Evolutionary conservation across 192 early-diverging fungal genomes (phyloP), one percentile per base, ranked within the genome.

Genomic region (Spizellomyces punctatus): DNA sequence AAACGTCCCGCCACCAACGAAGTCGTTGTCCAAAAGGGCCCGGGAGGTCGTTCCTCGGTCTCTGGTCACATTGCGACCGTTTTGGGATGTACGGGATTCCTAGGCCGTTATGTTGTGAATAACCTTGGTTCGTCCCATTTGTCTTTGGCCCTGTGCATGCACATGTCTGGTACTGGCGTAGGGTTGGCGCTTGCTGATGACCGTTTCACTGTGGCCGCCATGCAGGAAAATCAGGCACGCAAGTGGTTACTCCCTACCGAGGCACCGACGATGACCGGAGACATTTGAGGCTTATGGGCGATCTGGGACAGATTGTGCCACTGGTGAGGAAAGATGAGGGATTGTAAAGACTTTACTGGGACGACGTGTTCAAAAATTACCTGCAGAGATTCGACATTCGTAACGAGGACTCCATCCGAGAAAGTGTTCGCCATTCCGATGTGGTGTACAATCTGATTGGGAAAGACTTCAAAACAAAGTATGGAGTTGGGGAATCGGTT

Each of bases 371-470:
- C 1, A 36, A 36, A 3, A 36, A 36, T 36, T 36, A 2, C 14
- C 0, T 5, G 4, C 66, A 91, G 89, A 89, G 96, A 73, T 96
- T 95, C 78, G 92, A 96, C 75, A 74, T 96, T 48, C 89, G 91
- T 65, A 93, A 99, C 81, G 90, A 92, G 60, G 86, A 91, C 50
- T 85, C 88, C 71, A 88, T 99, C 66, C 84, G 84, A 42, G 92
- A 93, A 76, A 88, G 86, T 74, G 86, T 99, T 48, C 91, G 91
- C 67, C 91, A 99, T 82, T 95, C 94, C 27, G 97, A 99, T 73
- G 89, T 93, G 52, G 95, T 99, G 66, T 93, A 94, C 79, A 99
- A 99, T 77, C 86, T 95, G 60, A 90, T 99, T 63, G 97, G 95
- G 10, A 88, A 91, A 74, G 92, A 94, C 83, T 96, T 90, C 67